Conservation (phyloP, 352 stramenopile species). For the Phytophthora quininea region DNA sequence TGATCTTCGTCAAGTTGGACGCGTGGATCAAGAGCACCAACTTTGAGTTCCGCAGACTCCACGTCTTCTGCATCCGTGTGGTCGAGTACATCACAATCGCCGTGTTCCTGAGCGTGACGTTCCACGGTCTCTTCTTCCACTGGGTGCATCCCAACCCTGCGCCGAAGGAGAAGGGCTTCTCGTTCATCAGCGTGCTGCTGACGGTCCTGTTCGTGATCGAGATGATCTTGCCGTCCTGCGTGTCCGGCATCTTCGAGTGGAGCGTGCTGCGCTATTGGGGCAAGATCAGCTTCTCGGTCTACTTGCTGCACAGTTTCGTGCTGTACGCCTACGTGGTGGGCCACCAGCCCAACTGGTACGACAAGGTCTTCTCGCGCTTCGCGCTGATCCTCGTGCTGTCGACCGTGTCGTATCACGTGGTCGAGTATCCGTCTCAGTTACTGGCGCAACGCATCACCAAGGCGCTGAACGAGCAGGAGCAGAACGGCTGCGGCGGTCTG, state of each 20-base stretch:
- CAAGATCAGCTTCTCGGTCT: constrained; percentile 55
- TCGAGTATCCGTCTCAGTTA: constrained; percentile 54
- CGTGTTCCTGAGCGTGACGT: constrained; percentile 38
- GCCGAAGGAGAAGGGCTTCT: constrained; percentile 22
- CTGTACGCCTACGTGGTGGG: constrained; percentile 20
- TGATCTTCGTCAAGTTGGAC: constrained; percentile 41
- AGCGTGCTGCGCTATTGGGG: constrained; percentile 42
- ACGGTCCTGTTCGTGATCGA: constrained; percentile 44
- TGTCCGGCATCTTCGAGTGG: constrained; percentile 43
- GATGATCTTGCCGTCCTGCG: constrained; percentile 37
- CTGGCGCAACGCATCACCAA: constrained; percentile 35
- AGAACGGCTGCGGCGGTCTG: constrained; percentile 16
- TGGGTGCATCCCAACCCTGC: constrained; percentile 35
- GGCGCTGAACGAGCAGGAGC: constrained; percentile 20
- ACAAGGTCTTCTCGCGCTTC: constrained; percentile 38
- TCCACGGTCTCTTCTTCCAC: constrained; percentile 40
- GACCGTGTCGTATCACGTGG: constrained; percentile 40
- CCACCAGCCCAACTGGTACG: constrained; percentile 29
- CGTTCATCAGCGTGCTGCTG: constrained; percentile 36
- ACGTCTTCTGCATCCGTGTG: constrained; percentile 20
- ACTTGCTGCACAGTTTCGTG: constrained; percentile 56
- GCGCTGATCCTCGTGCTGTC: constrained; percentile 34
- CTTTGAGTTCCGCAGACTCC: constrained; percentile 28
- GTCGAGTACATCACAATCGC: constrained; percentile 31
- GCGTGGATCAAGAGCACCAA: constrained; percentile 17